A percentile compares a stretch with the other conserved stretches of the same genome.
Conservation (phyloP, 2,329 filamentous ascomycete species). For the Fusarium liriodendri region DNA sequence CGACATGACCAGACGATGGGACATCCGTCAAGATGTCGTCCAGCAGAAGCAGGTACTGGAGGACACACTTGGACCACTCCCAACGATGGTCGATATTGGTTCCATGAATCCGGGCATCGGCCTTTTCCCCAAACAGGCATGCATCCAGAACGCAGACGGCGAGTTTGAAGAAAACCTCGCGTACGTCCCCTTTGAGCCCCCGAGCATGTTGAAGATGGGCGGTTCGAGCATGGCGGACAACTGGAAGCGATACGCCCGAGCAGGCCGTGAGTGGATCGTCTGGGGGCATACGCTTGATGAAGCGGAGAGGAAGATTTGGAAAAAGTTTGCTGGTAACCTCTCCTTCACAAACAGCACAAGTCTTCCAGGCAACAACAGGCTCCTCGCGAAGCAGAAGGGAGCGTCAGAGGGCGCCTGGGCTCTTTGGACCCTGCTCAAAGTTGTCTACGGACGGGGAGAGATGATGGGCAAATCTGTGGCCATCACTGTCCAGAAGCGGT, state of each 20-base stretch:
- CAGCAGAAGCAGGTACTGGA: not conserved
- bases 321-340: not conserved
- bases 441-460: not conserved
- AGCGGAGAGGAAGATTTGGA: not conserved
- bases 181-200: not conserved
- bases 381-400: not conserved
- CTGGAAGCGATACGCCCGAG: not conserved
- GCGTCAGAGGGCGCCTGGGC: not conserved
- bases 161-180: not conserved
- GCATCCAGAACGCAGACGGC: not conserved
- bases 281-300: not conserved
- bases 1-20: not conserved
- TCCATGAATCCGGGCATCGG: not conserved
- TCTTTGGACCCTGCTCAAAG: not conserved
- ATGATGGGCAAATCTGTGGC: not conserved
- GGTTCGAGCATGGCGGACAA: not conserved
- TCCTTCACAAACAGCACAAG: not conserved
- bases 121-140: not conserved
- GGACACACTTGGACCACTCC: not conserved
- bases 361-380: not conserved
- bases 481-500: not conserved
- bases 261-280: not conserved
- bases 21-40: not conserved
- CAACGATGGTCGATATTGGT: not conserved
- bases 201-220: not conserved